Conservation (phyloP, 805 yeast genomes). For the Kluyveromyces wickerhamii region DNA sequence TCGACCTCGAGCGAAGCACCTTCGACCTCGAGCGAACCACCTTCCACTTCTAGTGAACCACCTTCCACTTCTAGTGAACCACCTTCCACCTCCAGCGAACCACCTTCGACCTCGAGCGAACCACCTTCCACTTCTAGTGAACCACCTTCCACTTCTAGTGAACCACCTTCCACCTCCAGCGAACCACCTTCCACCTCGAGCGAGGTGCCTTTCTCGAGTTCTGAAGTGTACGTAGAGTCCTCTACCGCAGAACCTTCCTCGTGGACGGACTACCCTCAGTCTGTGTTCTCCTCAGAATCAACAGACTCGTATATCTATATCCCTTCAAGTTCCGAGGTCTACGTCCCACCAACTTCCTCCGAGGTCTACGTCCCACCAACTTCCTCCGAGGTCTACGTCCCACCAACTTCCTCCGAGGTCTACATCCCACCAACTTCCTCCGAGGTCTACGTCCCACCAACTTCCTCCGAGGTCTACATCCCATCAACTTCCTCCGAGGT, state of each 20-base stretch:
- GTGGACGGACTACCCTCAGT: background rate
- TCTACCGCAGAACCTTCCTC: background rate
- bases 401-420: background rate
- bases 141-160: background rate
- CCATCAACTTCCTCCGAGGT: background rate
- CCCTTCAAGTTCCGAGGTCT: too few relatives aligned
- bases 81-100: background rate
- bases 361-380: background rate
- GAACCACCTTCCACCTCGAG: background rate
- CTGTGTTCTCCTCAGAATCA: background rate
- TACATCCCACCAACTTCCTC: background rate
- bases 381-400: background rate
- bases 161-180: background rate
- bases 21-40: too few relatives aligned
- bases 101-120: constrained; percentile 1
- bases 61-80: background rate
- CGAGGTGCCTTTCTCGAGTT: background rate
- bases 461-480: background rate
- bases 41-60: too few relatives aligned
- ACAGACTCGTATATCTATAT: too few relatives aligned
- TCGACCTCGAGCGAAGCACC: too few relatives aligned
- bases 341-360: too few relatives aligned
- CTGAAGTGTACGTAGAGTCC: too few relatives aligned
- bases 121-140: background rate
- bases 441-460: background rate